Conservation (phyloP, 1,284 basidiomycete species). For the Schizopora paradoxa region DNA sequence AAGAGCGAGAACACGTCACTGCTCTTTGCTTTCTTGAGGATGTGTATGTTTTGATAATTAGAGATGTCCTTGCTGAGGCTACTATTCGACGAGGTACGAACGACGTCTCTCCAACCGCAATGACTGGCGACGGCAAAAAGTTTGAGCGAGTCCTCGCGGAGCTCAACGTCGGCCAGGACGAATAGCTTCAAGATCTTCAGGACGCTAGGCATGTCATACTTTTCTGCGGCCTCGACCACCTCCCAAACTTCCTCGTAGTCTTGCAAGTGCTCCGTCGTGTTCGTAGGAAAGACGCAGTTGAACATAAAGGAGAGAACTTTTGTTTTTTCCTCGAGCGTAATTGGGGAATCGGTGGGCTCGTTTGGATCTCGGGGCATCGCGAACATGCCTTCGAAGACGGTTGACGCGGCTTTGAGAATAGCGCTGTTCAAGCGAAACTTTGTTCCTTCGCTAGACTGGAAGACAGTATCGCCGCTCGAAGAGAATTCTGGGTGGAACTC, state of each 20-base stretch:
- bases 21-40: background rate
- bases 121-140: background rate
- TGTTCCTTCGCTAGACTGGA: background rate
- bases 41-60: background rate
- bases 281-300: background rate
- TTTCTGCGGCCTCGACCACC: background rate
- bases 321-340: background rate
- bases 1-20: slow-evolving; percentile 4
- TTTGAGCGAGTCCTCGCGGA: background rate
- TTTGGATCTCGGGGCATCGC: background rate
- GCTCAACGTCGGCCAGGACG: background rate
- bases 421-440: background rate
- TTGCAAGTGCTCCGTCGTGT: background rate
- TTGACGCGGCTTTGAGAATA: background rate
- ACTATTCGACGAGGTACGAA: no score
- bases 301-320: background rate
- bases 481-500: no score
- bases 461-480: background rate
- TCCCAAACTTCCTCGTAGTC: background rate
- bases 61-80: background rate
- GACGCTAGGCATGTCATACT: background rate
- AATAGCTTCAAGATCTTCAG: background rate
- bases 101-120: background rate
- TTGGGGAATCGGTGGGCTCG: background rate
- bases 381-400: background rate